Evolutionary conservation across 2,329 filamentous ascomycete species (phyloP).

Genomic region (Verticillium longisporum): DNA sequence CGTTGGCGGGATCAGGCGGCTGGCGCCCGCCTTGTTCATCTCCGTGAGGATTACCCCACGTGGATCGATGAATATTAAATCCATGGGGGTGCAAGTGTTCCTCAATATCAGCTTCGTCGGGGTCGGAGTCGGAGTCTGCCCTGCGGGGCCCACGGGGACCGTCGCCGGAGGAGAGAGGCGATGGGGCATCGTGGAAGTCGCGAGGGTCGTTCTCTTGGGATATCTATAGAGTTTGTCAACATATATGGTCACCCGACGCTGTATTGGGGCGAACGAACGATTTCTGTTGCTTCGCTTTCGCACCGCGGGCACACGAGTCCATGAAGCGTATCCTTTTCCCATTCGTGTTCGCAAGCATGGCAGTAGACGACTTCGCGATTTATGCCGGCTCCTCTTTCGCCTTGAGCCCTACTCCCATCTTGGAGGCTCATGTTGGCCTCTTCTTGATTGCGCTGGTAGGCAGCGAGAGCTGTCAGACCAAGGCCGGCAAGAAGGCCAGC

Average conservation of each 20-base stretch:
- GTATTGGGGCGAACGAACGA: slow-evolving; percentile 50
- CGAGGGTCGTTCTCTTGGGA: slow-evolving; percentile 57
- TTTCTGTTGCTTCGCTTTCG: slow-evolving; percentile 71
- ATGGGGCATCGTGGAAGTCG: slow-evolving; percentile 20
- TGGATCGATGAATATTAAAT: slow-evolving; percentile 28
- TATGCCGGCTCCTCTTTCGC: slow-evolving; percentile 38
- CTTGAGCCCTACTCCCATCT: slow-evolving; percentile 23
- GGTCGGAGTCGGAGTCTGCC: slow-evolving; percentile 42
- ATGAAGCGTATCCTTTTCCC: slow-evolving; percentile 61
- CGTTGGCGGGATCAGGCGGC: slow-evolving; percentile 16
- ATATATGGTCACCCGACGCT: not conserved
- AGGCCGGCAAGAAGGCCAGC: slow-evolving; percentile 52
- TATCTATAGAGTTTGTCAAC: slow-evolving; percentile 32
- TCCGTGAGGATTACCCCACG: slow-evolving; percentile 13
- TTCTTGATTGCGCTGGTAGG: slow-evolving; percentile 39
- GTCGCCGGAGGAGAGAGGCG: slow-evolving; percentile 4
- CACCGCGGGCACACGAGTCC: slow-evolving; percentile 72
- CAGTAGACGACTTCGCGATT: slow-evolving; percentile 73
- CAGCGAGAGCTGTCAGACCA: slow-evolving; percentile 50
- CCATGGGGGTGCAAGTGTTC: slow-evolving; percentile 37
- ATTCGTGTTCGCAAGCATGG: slow-evolving; percentile 74
- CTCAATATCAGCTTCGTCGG: slow-evolving; percentile 53
- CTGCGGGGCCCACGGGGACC: slow-evolving; percentile 12
- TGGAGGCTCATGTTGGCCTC: slow-evolving; percentile 29
- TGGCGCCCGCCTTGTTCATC: not conserved